These are phyloP conservation scores for Fusarium dimerum DNA, from an alignment of 2,329 filamentous ascomycete genomes.

Conservation along the genomic window DNA sequence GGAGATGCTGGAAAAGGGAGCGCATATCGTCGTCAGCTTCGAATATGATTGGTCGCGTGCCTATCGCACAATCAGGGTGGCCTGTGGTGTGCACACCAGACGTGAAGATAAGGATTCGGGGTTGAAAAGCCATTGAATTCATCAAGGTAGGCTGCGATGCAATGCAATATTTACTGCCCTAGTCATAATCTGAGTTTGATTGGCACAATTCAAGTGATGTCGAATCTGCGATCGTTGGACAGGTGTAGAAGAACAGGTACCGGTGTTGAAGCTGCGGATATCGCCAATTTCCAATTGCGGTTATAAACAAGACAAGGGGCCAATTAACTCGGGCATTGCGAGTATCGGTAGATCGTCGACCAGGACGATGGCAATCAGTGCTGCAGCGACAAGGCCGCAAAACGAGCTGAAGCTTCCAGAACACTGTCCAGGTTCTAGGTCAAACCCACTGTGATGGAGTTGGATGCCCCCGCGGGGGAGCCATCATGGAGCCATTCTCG, in stretches of 20 bases:
- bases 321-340: no score
- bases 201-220: no score
- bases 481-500: background rate
- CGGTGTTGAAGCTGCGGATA: background rate
- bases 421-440: background rate
- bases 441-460: background rate
- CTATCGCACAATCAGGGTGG: background rate
- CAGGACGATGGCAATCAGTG: no score
- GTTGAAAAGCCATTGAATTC: background rate
- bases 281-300: background rate
- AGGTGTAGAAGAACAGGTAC: no score
- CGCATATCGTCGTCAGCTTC: background rate
- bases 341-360: no score
- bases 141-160: background rate
- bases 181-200: no score
- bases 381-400: no score
- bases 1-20: slow-evolving; percentile 18
- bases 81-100: background rate
- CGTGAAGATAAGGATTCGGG: background rate
- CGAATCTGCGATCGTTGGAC: no score
- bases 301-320: background rate
- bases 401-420: background rate
- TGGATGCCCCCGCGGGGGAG: background rate
- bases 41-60: background rate
- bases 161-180: background rate